These are phyloP conservation scores for Mycosarcoma mackinlayi DNA, from an alignment of 1,284 basidiomycete genomes.

Conservation along the genomic window DNA sequence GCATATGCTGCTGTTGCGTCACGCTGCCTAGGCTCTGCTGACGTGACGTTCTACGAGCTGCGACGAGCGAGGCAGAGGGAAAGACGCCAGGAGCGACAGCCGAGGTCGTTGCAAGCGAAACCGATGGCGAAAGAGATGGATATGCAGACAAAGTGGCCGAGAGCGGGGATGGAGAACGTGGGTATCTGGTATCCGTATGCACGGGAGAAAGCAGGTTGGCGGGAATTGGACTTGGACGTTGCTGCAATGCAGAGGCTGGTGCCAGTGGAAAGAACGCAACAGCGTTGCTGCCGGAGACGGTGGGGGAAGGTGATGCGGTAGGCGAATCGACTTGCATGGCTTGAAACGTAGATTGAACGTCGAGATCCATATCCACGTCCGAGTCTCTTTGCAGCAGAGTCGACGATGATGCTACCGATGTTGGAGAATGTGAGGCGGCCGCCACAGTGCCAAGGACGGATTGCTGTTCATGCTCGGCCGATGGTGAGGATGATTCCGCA, in stretches of 20 bases:
- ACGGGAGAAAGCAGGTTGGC: constrained; percentile 6
- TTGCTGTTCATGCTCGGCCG: not conserved
- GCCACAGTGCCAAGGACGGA: not conserved
- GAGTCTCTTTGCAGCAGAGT: not conserved
- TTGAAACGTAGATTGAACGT: constrained; percentile 30
- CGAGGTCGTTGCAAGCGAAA: not conserved
- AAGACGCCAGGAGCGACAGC: constrained; percentile 14
- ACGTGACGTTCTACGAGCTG: constrained; percentile 17
- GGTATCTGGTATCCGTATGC: constrained; percentile 21
- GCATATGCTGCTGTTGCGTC: constrained; percentile 7
- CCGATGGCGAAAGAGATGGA: not conserved
- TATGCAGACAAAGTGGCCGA: constrained; percentile 1
- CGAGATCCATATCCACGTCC: constrained; percentile 32
- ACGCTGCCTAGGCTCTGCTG: not conserved
- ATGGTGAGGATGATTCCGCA: not conserved
- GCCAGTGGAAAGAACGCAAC: constrained; percentile 5
- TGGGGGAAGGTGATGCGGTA: constrained; percentile 16
- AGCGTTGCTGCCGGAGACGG: not conserved
- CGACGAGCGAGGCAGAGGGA: constrained; percentile 8
- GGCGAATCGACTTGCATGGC: constrained; percentile 47
- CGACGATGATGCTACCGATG: constrained; percentile 2
- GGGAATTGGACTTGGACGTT: constrained; percentile 8
- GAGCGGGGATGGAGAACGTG: constrained; percentile 9
- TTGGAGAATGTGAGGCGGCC: not conserved
- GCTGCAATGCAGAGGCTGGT: not conserved